Conservation (phyloP, 306 rosid genomes). For the Ziziphus jujuba region DNA sequence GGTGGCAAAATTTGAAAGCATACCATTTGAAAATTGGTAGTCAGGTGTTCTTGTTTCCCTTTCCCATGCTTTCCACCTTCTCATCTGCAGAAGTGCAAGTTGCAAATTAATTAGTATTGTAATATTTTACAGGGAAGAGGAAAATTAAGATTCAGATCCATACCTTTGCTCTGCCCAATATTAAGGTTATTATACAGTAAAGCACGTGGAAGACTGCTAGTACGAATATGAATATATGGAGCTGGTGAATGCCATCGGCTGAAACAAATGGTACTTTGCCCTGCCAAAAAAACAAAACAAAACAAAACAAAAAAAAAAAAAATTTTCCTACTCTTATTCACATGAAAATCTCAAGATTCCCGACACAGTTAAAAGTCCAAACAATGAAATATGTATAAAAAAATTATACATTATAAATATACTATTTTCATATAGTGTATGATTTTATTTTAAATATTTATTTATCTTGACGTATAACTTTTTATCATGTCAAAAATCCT, state of each 20-base stretch:
- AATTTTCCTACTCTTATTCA: no score
- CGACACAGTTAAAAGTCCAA: no score
- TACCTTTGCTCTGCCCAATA: constrained; percentile 72
- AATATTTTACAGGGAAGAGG: background rate
- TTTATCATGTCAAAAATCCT: no score
- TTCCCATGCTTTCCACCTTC: constrained; percentile 88
- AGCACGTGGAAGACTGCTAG: constrained; percentile 69
- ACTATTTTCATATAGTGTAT: no score
- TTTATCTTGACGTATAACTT: no score
- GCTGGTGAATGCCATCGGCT: constrained; percentile 62
- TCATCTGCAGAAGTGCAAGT: constrained; percentile 51
- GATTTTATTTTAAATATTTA: no score
- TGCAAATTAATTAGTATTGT: background rate
- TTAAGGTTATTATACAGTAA: constrained; percentile 65
- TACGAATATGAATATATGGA: constrained; percentile 73
- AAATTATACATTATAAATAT: no score
- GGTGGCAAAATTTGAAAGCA: no score
- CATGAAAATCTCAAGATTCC: no score
- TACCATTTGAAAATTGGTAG: constrained; percentile 76
- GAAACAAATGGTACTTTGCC: constrained; percentile 64
- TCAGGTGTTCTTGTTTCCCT: constrained; percentile 65
- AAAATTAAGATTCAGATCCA: background rate
- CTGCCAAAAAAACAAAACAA: constrained; percentile 42
- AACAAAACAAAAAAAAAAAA: no score
- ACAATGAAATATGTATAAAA: background rate